Evolutionary conservation across 345 rosid species (phyloP).

Genomic region (Brassica nigra): DNA sequence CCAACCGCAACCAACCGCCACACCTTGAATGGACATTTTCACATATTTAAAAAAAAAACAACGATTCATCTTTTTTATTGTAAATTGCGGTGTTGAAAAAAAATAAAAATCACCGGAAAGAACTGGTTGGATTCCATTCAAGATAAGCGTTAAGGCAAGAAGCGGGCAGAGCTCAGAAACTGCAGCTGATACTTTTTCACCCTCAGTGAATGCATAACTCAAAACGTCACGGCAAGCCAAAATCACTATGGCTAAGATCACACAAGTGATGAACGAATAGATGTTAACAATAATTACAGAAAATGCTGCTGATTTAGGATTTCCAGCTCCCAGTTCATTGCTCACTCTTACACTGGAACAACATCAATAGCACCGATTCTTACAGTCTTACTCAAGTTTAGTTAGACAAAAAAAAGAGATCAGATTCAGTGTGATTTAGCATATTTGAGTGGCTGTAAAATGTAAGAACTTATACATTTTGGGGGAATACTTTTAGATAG

Average conservation of each 20-base stretch:
- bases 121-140: constrained; percentile 79
- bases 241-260: constrained; percentile 38
- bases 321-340: constrained; percentile 82
- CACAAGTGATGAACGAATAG: constrained; percentile 49
- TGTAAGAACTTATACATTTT: background rate
- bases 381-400: background rate
- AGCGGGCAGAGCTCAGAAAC: constrained; percentile 74
- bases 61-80: background rate
- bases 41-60: background rate
- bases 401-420: background rate
- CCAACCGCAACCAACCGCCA: constrained; percentile 92
- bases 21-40: constrained; percentile 42
- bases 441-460: background rate
- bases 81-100: background rate
- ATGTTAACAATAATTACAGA: constrained; percentile 57
- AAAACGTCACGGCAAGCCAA: constrained; percentile 50
- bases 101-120: constrained; percentile 52
- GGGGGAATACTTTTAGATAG: background rate
- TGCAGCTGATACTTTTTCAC: constrained; percentile 60
- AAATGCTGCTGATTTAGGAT: constrained; percentile 68
- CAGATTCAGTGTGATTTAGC: background rate
- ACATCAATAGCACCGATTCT: background rate
- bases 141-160: constrained; percentile 59
- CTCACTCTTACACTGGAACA: constrained; percentile 70
- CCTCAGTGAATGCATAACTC: constrained; percentile 70